phyloP scores from a whole-genome alignment of 805 yeast genomes.

The Barnettozyma vustinii region DNA sequence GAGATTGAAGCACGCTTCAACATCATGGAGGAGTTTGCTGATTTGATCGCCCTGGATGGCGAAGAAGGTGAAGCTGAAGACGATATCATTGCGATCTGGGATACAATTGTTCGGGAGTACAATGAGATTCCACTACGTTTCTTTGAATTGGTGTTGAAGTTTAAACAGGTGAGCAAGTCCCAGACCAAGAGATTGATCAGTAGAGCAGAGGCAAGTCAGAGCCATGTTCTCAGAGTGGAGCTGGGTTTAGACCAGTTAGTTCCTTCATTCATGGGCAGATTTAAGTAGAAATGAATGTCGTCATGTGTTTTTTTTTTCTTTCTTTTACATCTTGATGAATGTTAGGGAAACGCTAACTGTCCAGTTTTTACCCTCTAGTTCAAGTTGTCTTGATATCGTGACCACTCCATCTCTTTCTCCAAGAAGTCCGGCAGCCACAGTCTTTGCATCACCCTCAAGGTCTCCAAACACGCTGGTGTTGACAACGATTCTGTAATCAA shows the following conservation, averaged over 20 bases:
- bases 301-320: neutral
- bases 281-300: neutral
- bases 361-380: neutral
- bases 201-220: slow-evolving; percentile 9
- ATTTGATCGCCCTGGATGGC: slow-evolving; percentile 28
- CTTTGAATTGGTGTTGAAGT: slow-evolving; percentile 8
- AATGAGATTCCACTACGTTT: slow-evolving; percentile 11
- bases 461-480: slow-evolving; percentile 1
- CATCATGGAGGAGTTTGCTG: slow-evolving; percentile 58
- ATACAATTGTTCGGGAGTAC: slow-evolving; percentile 3
- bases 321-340: slow-evolving; percentile 6
- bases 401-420: slow-evolving; percentile 9
- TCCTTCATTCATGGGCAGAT: slow-evolving; percentile 13
- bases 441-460: slow-evolving; percentile 3
- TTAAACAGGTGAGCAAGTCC: slow-evolving; percentile 4
- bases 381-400: neutral
- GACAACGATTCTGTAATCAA: slow-evolving; percentile 4
- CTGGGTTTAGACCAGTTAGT: slow-evolving; percentile 2
- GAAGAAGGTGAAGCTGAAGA: slow-evolving; percentile 7
- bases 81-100: slow-evolving; percentile 11
- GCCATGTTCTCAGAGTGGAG: slow-evolving; percentile 5
- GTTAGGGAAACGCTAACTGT: slow-evolving; percentile 3
- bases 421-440: slow-evolving; percentile 1
- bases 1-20: slow-evolving; percentile 45
- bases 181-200: slow-evolving; percentile 2